Evolutionary conservation across 2,329 filamentous ascomycete species (phyloP).

Genomic region (Akanthomyces lecanii): DNA sequence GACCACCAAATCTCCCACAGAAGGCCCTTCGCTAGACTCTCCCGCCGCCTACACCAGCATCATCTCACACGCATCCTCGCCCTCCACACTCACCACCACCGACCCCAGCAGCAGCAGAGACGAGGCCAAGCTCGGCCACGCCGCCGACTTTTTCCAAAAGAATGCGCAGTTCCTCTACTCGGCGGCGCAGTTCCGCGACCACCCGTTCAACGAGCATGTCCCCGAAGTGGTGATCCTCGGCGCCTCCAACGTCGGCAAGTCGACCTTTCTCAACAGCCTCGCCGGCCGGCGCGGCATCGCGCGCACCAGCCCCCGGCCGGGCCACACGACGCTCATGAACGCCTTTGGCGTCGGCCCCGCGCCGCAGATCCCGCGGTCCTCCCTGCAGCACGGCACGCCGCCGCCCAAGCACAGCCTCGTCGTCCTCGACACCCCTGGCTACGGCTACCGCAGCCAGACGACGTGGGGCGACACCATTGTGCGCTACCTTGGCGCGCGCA

Average conservation of each 20-base stretch:
- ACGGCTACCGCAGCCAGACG: slow-evolving; percentile 42
- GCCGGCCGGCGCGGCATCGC: slow-evolving; percentile 48
- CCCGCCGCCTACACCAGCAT: slow-evolving; percentile 12
- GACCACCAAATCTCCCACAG: not conserved
- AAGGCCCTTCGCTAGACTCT: not conserved
- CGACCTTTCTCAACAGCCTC: slow-evolving; percentile 80
- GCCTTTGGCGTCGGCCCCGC: slow-evolving; percentile 50
- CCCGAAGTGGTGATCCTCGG: slow-evolving; percentile 73
- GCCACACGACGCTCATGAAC: slow-evolving; percentile 53
- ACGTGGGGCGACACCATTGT: slow-evolving; percentile 51
- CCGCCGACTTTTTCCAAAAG: slow-evolving; percentile 31
- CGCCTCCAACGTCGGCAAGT: slow-evolving; percentile 87
- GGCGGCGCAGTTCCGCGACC: slow-evolving; percentile 43
- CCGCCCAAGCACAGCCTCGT: slow-evolving; percentile 45
- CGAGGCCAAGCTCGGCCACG: slow-evolving; percentile 24
- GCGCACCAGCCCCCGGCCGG: slow-evolving; percentile 46
- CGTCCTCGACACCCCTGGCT: slow-evolving; percentile 50
- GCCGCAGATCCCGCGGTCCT: slow-evolving; percentile 25
- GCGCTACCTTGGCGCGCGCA: slow-evolving; percentile 46
- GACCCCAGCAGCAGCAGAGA: slow-evolving; percentile 16
- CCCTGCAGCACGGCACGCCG: slow-evolving; percentile 31
- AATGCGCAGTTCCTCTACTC: slow-evolving; percentile 45
- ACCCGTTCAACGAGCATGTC: slow-evolving; percentile 47
- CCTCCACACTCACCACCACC: slow-evolving; percentile 7
- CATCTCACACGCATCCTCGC: slow-evolving; percentile 4